Base-by-base conservation (phyloP, 208 protist genomes). In the Trichomonas tenax region DNA sequence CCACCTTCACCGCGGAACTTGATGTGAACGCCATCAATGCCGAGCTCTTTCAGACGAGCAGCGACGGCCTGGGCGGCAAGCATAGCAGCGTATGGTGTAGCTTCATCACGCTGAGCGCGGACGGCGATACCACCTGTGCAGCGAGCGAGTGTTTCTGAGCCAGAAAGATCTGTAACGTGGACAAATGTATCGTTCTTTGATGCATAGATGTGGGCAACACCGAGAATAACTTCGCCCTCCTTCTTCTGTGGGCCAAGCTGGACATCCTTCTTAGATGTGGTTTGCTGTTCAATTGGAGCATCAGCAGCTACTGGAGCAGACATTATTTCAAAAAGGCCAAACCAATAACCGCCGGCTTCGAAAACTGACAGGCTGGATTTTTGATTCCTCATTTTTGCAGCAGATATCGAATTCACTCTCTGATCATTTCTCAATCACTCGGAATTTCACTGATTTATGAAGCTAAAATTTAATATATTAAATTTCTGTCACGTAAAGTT, bases 181-280 rank as follows among this genome's bases (percentile, higher is more conserved):
- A 99, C 98, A 97, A 99, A 99, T 96, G 99, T 99, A 97, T 99
- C 99, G 98, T 99, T 99, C 98, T 99, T 99, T 89, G 99, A 99
- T 96, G 99, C 99, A 96, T 99, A 99, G 82, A 89, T 89, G 40
- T 89, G 82, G 31, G 82, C 82, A 89, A 89, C 82, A 89, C 82
- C 82, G 14, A 89, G 34, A 46, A 46, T 38, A 31, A 89, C 41
- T 89, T 89, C 82, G 82, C 40, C 40, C 21, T 89, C n/a, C 31
- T 3, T 17, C 82, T 89, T 89, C 10, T 14, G 8, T 89, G 82
- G 82, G 17, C 82, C 34, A 17, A 44, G n/a, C 17, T 89, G 17
- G 40, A n/a, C 40, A 44, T 89, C 82, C 36, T 89, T 46, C 40
- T 89, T 89, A 11, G 40, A 6, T 84, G 81, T 41, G 11, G 81